A percentile compares a stretch with the other conserved stretches of the same genome.
phyloP scores from a whole-genome alignment of 768 basidiomycete species.

The Suillus alpinus region DNA sequence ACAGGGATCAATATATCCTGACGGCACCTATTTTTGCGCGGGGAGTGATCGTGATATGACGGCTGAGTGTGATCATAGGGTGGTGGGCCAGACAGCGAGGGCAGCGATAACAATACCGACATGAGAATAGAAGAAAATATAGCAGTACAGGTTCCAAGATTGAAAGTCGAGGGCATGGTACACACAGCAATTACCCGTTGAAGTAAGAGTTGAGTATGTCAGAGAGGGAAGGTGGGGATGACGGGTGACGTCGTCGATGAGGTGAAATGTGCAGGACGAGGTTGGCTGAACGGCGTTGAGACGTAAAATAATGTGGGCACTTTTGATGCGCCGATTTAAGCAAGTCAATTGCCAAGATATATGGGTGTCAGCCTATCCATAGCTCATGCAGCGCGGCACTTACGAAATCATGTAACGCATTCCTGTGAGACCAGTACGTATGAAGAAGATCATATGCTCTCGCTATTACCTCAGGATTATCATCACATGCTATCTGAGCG shows the following conservation, averaged over 20 bases:
- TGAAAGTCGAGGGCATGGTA: not conserved
- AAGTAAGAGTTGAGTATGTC: not conserved
- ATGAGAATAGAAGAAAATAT: not conserved
- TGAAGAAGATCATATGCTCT: not conserved
- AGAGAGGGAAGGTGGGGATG: not conserved
- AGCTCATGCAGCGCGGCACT: not conserved
- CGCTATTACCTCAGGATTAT: not conserved
- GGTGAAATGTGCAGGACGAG: not conserved
- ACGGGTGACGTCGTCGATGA: not conserved
- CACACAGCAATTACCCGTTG: not conserved
- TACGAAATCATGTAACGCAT: not conserved
- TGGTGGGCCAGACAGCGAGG: not conserved
- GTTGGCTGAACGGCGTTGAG: not conserved
- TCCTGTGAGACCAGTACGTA: not conserved
- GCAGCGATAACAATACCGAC: not conserved
- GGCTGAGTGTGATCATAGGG: constrained; percentile 5
- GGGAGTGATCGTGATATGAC: not conserved
- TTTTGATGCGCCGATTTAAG: not conserved
- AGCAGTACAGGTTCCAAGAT: not conserved
- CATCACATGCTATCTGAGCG: not conserved
- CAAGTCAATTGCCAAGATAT: not conserved
- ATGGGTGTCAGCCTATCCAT: not conserved
- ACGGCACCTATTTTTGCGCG: not conserved
- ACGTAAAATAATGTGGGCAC: not conserved
- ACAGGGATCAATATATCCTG: constrained; percentile 6